These are phyloP conservation scores for Erythrophleum ivorense DNA, from an alignment of 331 rosid genomes.

Conservation along the genomic window DNA sequence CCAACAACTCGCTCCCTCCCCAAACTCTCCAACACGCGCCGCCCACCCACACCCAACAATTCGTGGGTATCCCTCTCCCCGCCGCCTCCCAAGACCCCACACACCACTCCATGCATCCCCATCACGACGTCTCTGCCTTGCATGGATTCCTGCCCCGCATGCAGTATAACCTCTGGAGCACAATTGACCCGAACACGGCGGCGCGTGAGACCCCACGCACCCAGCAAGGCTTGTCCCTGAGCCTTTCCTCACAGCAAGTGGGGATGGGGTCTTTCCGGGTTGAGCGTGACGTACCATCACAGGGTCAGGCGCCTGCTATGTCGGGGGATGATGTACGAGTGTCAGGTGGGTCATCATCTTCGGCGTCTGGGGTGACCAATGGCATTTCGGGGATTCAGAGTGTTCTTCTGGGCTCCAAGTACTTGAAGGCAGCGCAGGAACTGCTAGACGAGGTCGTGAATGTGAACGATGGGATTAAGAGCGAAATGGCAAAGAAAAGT, in stretches of 20 bases:
- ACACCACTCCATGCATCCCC: conserved; percentile 41
- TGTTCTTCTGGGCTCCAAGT: conserved; percentile 85
- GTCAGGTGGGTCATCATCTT: conserved; percentile 68
- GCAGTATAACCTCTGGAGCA: conserved; percentile 76
- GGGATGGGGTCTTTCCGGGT: conserved; percentile 64
- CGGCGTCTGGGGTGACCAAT: conserved; percentile 72
- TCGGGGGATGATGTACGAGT: conserved; percentile 66
- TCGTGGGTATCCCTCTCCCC: conserved; percentile 77
- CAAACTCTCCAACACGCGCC: conserved; percentile 72
- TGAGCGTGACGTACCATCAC: conserved; percentile 52
- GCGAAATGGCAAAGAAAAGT: conserved; percentile 55
- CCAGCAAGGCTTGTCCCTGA: conserved; percentile 72
- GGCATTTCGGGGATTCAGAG: conserved; percentile 76
- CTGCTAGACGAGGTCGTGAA: conserved; percentile 91
- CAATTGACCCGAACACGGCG: conserved; percentile 55
- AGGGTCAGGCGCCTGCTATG: conserved; percentile 43
- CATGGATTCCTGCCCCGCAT: conserved; percentile 83
- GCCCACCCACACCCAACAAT: conserved; percentile 70
- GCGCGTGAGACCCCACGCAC: conserved; percentile 82
- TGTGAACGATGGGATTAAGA: conserved; percentile 66
- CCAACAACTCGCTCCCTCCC: conserved; percentile 48
- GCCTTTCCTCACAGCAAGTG: conserved; percentile 80
- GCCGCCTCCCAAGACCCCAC: conserved; percentile 47
- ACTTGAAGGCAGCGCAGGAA: conserved; percentile 91
- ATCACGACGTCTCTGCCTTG: conserved; percentile 65